These are phyloP conservation scores for Inonotus hispidus DNA, from an alignment of 1,284 basidiomycete species.

Conservation along the genomic window DNA sequence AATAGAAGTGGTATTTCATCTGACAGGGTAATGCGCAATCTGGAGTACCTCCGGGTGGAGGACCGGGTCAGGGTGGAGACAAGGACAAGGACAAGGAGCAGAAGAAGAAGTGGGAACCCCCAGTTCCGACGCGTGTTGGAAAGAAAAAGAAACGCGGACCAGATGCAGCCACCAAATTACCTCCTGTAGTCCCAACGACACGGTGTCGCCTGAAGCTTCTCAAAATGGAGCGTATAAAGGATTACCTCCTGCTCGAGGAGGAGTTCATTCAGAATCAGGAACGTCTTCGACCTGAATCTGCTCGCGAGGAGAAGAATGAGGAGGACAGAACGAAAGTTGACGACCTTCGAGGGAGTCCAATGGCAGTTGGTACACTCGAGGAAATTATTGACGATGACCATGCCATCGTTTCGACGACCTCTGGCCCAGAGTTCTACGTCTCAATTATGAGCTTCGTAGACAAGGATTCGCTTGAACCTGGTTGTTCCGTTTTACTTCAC, in stretches of 20 bases:
- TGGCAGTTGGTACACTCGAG: slow-evolving; percentile 96
- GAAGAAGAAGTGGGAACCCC: slow-evolving; percentile 99
- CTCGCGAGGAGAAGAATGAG: slow-evolving; percentile 91
- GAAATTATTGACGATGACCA: slow-evolving; percentile 99
- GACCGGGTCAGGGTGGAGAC: slow-evolving; percentile 46
- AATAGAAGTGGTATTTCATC: background rate
- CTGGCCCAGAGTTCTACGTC: slow-evolving; percentile 97
- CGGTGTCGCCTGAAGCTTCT: slow-evolving; percentile 94
- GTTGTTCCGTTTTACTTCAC: slow-evolving; percentile 92
- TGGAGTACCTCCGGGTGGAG: slow-evolving; percentile 40
- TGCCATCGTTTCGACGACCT: slow-evolving; percentile 93
- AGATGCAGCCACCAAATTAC: slow-evolving; percentile 87
- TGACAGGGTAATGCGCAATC: slow-evolving; percentile 77
- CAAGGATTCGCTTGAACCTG: slow-evolving; percentile 96
- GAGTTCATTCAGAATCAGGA: slow-evolving; percentile 98
- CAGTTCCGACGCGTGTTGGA: slow-evolving; percentile 94
- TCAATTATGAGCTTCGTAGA: slow-evolving; percentile 99
- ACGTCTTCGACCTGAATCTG: slow-evolving; percentile 74
- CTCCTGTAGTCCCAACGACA: slow-evolving; percentile 91
- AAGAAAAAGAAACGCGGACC: slow-evolving; percentile 93
- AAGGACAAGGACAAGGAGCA: slow-evolving; percentile 57
- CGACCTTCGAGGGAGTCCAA: slow-evolving; percentile 91
- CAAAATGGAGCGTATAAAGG: slow-evolving; percentile 98
- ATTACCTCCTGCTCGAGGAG: slow-evolving; percentile 95
- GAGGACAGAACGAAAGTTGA: slow-evolving; percentile 94